phyloP scores from a whole-genome alignment of 2,329 filamentous ascomycete species.

The Nemania serpens region DNA sequence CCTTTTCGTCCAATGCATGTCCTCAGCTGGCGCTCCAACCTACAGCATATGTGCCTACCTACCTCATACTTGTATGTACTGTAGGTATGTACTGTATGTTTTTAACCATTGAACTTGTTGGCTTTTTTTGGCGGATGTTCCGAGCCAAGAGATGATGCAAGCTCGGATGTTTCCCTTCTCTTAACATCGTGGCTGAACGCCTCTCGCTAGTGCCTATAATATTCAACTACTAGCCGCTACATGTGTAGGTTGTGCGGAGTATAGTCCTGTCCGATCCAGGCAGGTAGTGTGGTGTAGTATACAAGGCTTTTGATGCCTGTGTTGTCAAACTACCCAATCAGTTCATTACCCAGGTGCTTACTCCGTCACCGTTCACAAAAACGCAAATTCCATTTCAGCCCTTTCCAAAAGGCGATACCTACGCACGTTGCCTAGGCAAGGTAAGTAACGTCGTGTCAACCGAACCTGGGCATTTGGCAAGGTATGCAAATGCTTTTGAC shows the following conservation, averaged over 20 bases:
- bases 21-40: background rate
- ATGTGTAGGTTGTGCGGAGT: background rate
- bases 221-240: background rate
- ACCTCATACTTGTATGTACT: no score
- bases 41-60: no score
- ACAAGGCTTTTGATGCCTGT: no score
- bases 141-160: conserved; percentile 13
- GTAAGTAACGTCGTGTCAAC: background rate
- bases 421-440: no score
- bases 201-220: background rate
- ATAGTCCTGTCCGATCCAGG: background rate
- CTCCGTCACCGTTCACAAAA: conserved; percentile 7
- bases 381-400: conserved; percentile 10
- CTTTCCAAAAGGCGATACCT: background rate
- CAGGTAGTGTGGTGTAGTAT: no score
- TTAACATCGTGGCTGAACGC: conserved; percentile 7
- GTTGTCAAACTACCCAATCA: background rate
- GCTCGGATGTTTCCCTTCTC: background rate
- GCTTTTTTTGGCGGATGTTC: background rate
- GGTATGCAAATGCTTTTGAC: background rate
- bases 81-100: no score
- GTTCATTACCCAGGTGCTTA: conserved; percentile 7
- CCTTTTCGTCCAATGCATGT: background rate
- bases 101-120: background rate
- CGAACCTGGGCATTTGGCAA: background rate